A percentile compares a stretch with the other conserved stretches of the same genome.
Evolutionary conservation across 805 yeast species (phyloP).

Genomic region (Metschnikowia picachoensis): DNA sequence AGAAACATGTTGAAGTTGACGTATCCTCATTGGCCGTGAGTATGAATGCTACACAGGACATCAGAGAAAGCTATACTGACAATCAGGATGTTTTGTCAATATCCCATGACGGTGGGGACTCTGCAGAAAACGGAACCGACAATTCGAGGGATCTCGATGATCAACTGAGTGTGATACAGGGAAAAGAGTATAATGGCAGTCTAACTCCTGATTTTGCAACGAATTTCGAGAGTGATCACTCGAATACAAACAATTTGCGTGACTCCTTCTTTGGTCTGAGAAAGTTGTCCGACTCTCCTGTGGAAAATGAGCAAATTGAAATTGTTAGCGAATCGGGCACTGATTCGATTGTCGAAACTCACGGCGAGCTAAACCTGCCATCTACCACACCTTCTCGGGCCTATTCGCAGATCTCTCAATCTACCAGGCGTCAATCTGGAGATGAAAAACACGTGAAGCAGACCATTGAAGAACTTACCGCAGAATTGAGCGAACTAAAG

Average conservation of each 20-base stretch:
- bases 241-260: background rate
- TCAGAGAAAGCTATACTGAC: slow-evolving; percentile 1
- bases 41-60: slow-evolving; percentile 6
- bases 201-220: background rate
- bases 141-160: too few relatives aligned
- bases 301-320: background rate
- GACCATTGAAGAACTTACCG: slow-evolving; percentile 30
- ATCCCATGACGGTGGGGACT: too few relatives aligned
- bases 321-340: slow-evolving; percentile 2
- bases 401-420: too few relatives aligned
- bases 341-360: background rate
- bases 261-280: too few relatives aligned
- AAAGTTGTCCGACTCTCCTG: background rate
- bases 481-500: slow-evolving; percentile 31
- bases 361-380: background rate
- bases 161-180: background rate
- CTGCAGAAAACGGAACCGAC: too few relatives aligned
- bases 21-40: slow-evolving; percentile 25
- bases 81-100: background rate
- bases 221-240: background rate
- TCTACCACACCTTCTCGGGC: background rate
- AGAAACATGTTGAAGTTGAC: slow-evolving; percentile 29
- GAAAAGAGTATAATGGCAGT: background rate
- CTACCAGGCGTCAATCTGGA: background rate
- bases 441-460: slow-evolving; percentile 26